These are phyloP conservation scores for Naganishia albida DNA, from an alignment of 1,284 basidiomycete species.

Conservation along the genomic window DNA sequence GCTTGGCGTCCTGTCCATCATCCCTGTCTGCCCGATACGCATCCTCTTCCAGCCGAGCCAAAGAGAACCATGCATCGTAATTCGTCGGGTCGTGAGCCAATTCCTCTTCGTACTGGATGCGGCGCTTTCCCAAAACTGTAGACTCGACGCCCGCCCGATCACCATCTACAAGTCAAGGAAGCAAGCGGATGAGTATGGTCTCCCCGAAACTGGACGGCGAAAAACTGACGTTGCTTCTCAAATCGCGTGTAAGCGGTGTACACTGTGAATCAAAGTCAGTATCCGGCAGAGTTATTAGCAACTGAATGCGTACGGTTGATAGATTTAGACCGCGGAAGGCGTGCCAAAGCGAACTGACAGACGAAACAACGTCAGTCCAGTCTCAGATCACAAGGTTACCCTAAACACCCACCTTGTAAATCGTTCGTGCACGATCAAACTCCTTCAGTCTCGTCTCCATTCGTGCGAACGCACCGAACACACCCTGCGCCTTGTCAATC, in stretches of 20 bases:
- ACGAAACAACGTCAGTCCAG: neutral
- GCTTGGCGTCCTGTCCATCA: slow-evolving; percentile 65
- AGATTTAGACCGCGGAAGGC: slow-evolving; percentile 87
- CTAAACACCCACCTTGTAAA: slow-evolving; percentile 74
- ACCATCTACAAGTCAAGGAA: slow-evolving; percentile 60
- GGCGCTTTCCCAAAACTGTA: slow-evolving; percentile 91
- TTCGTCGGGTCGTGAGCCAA: slow-evolving; percentile 82
- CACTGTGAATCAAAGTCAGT: slow-evolving; percentile 50
- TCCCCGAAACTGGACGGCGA: neutral
- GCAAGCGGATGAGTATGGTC: slow-evolving; percentile 1
- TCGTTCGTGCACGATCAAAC: slow-evolving; percentile 91
- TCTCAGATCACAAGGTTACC: neutral
- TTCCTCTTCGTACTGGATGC: slow-evolving; percentile 97
- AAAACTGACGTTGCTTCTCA: slow-evolving; percentile 77
- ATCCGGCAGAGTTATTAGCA: neutral
- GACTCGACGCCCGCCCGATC: slow-evolving; percentile 82
- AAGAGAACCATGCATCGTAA: slow-evolving; percentile 99
- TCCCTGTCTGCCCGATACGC: slow-evolving; percentile 73
- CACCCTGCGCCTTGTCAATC: slow-evolving; percentile 93
- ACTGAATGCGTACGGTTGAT: slow-evolving; percentile 54
- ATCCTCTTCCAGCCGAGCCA: slow-evolving; percentile 87
- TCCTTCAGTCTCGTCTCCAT: slow-evolving; percentile 97
- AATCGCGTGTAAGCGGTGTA: slow-evolving; percentile 94
- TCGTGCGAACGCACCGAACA: slow-evolving; percentile 94
- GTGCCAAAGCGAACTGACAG: slow-evolving; percentile 80